phyloP scores from a whole-genome alignment of 495 filamentous ascomycete species.

The Hypomontagnella monticulosa region DNA sequence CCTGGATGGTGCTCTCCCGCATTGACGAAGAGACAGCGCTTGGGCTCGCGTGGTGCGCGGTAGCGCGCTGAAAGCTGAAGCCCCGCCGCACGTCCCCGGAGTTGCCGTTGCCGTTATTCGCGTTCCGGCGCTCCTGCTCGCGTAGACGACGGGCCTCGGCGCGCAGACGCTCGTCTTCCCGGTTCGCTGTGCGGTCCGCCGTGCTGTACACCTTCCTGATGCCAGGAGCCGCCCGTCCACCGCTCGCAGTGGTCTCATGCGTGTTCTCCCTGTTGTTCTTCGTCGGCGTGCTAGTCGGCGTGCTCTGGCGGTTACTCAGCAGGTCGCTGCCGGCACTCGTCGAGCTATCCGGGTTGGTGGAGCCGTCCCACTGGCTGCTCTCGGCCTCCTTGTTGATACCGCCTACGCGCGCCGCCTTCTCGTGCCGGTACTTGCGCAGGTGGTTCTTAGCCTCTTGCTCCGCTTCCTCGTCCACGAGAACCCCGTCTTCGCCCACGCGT shows the following conservation, averaged over 20 bases:
- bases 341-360: constrained; percentile 63
- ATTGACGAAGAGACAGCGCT: constrained; percentile 18
- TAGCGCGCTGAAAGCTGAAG: constrained; percentile 59
- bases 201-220: constrained; percentile 66
- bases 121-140: constrained; percentile 55
- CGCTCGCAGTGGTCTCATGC: constrained; percentile 11
- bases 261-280: constrained; percentile 47
- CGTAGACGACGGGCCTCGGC: constrained; percentile 58
- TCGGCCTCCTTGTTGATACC: constrained; percentile 83
- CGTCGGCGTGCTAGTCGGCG: constrained; percentile 63
- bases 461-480: constrained; percentile 64
- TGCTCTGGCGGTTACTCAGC: constrained; percentile 58
- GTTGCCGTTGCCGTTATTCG: no score
- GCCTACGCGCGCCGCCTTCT: constrained; percentile 84
- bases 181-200: constrained; percentile 54
- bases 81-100: constrained; percentile 45
- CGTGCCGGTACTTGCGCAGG: constrained; percentile 78
- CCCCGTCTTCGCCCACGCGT: constrained; percentile 56
- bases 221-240: constrained; percentile 48
- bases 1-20: constrained; percentile 35
- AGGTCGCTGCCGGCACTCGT: constrained; percentile 63
- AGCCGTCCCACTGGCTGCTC: constrained; percentile 74
- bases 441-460: constrained; percentile 72
- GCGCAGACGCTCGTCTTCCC: constrained; percentile 58
- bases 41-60: background rate